Conservation (phyloP, 805 yeast genomes). For the Hanseniaspora guilliermondii region DNA sequence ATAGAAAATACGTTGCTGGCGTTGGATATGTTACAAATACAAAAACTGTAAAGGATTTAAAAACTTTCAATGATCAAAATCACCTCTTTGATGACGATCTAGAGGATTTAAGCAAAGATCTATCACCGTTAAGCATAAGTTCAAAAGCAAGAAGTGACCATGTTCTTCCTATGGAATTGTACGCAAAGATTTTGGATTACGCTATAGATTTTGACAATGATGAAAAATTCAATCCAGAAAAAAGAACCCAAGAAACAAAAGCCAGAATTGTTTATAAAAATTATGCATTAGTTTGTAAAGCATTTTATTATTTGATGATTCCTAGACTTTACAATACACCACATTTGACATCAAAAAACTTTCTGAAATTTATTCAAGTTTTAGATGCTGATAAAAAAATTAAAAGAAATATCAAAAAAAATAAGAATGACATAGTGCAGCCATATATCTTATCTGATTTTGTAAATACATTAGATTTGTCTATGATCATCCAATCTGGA, state of each 20-base stretch:
- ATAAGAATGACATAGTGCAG: conserved; percentile 31
- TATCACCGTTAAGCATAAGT: neutral
- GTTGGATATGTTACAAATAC: conserved; percentile 24
- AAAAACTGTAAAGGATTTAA: conserved; percentile 12
- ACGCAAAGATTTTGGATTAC: conserved; percentile 2
- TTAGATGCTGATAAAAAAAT: conserved; percentile 38
- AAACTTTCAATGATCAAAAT: neutral
- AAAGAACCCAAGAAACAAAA: conserved; percentile 19
- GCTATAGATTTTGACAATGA: conserved; percentile 18
- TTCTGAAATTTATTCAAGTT: conserved; percentile 58
- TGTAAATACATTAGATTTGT: conserved; percentile 58
- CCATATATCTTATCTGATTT: conserved; percentile 15
- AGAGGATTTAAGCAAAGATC: neutral
- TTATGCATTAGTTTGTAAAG: conserved; percentile 46
- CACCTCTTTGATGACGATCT: neutral
- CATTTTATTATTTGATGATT: conserved; percentile 48
- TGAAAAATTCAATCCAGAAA: conserved; percentile 16
- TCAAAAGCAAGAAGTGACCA: neutral
- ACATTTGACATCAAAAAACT: conserved; percentile 50
- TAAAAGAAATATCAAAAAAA: conserved; percentile 19
- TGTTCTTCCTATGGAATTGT: conserved; percentile 22
- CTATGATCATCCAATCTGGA: conserved; percentile 77
- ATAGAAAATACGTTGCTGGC: conserved; percentile 54
- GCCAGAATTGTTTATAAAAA: conserved; percentile 33
- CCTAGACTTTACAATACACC: conserved; percentile 60